Conservation (phyloP, 2,329 filamentous ascomycete species). For the Bipolaris victoriae region DNA sequence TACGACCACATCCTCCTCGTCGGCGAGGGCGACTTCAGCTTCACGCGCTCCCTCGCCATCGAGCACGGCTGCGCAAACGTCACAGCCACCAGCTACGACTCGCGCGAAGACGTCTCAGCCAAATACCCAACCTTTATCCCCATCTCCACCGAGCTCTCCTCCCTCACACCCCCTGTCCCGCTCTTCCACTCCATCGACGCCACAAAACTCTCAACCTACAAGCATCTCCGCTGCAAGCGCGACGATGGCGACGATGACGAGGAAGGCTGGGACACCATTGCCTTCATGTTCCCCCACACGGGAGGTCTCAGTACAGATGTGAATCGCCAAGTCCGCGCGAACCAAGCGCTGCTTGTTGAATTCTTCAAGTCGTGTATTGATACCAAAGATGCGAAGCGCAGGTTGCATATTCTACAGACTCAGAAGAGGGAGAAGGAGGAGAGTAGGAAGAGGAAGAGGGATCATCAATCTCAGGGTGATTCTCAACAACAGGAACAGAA, state of each 20-base stretch:
- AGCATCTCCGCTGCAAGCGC: constrained; percentile 29
- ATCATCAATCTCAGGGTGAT: not conserved
- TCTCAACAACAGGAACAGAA: not conserved
- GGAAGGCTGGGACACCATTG: constrained; percentile 71
- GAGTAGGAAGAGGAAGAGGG: not conserved
- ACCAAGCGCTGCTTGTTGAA: constrained; percentile 54
- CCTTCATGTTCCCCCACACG: constrained; percentile 98
- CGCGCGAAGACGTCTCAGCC: constrained; percentile 59
- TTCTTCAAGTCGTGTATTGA: constrained; percentile 43
- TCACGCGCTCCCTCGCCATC: constrained; percentile 69
- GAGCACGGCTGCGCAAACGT: constrained; percentile 71
- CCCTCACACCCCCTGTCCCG: constrained; percentile 44
- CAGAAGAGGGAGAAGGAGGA: constrained; percentile 9
- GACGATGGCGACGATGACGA: constrained; percentile 38
- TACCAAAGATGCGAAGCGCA: constrained; percentile 18
- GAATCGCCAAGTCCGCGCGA: constrained; percentile 90
- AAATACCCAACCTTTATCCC: constrained; percentile 56
- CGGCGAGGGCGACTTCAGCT: constrained; percentile 82
- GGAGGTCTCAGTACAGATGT: constrained; percentile 92
- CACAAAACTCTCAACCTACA: constrained; percentile 55
- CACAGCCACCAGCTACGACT: constrained; percentile 73
- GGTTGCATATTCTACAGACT: constrained; percentile 20
- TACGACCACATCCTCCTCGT: constrained; percentile 74
- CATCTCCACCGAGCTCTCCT: constrained; percentile 38
- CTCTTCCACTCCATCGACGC: constrained; percentile 68